These are phyloP conservation scores for Asterophora lycoperdoides DNA, from an alignment of 768 basidiomycete genomes.

Conservation along the genomic window DNA sequence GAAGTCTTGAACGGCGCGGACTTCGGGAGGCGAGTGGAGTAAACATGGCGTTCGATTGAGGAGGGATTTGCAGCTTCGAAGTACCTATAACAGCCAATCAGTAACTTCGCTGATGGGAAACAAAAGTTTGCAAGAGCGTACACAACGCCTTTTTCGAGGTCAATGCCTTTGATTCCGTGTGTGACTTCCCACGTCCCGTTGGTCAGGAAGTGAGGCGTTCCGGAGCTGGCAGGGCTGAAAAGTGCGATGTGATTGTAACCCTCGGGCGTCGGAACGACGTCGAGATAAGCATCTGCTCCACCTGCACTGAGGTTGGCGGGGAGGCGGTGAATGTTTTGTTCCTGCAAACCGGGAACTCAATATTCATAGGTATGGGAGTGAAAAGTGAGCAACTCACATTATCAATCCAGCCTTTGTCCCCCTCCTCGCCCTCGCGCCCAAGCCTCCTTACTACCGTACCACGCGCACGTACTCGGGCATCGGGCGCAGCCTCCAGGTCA, in stretches of 20 bases:
- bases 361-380: neutral
- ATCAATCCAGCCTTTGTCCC: slow-evolving; percentile 94
- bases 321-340: slow-evolving; percentile 59
- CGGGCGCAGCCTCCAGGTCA: slow-evolving; percentile 36
- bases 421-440: slow-evolving; percentile 80
- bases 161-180: slow-evolving; percentile 66
- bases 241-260: slow-evolving; percentile 93
- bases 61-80: slow-evolving; percentile 83
- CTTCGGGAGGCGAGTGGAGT: slow-evolving; percentile 69
- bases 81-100: slow-evolving; percentile 49
- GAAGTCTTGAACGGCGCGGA: slow-evolving; percentile 29
- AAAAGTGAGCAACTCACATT: slow-evolving; percentile 44
- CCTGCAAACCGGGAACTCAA: slow-evolving; percentile 32
- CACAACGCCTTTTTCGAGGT: slow-evolving; percentile 64
- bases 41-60: slow-evolving; percentile 80
- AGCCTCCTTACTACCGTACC: slow-evolving; percentile 69
- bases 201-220: slow-evolving; percentile 78
- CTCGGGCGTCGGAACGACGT: slow-evolving; percentile 75
- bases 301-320: slow-evolving; percentile 38
- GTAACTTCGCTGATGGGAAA: slow-evolving; percentile 10
- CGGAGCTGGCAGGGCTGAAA: slow-evolving; percentile 72
- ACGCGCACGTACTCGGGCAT: slow-evolving; percentile 24
- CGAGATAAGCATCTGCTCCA: slow-evolving; percentile 72
- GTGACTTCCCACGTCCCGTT: slow-evolving; percentile 89
- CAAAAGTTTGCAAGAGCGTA: slow-evolving; percentile 36